Conservation (phyloP, 192 early-diverging fungal species). For the Coemansia aciculifera region DNA sequence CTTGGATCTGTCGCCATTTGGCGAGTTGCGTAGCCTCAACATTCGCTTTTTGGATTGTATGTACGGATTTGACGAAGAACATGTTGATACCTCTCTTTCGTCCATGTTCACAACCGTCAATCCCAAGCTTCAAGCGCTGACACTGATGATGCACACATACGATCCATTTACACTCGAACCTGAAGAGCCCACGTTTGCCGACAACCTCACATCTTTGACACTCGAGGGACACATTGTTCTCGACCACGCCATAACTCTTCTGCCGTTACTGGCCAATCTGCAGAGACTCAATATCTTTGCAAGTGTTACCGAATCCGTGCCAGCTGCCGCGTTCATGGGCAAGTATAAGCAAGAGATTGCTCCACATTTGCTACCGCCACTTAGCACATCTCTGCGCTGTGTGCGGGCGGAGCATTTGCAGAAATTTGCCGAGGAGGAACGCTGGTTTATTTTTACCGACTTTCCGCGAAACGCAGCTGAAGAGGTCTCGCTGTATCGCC, state of each 20-base stretch:
- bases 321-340: background rate
- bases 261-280: background rate
- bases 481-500: background rate
- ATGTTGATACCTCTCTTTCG: background rate
- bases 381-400: background rate
- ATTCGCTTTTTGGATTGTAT: slow-evolving; percentile 6
- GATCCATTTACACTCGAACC: background rate
- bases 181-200: background rate
- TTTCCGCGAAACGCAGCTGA: background rate
- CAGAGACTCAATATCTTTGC: background rate
- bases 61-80: background rate
- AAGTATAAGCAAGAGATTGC: background rate
- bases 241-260: background rate
- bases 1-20: slow-evolving; percentile 5
- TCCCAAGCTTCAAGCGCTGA: background rate
- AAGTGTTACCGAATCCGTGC: background rate
- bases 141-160: background rate
- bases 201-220: background rate
- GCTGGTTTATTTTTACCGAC: background rate
- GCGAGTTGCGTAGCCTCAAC: slow-evolving; percentile 1
- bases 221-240: background rate
- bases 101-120: background rate
- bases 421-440: background rate
- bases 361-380: background rate
- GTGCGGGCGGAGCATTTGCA: background rate